These are phyloP conservation scores for Helianthus tuberosus DNA, from an alignment of 129 eudicot species.

Conservation along the genomic window DNA sequence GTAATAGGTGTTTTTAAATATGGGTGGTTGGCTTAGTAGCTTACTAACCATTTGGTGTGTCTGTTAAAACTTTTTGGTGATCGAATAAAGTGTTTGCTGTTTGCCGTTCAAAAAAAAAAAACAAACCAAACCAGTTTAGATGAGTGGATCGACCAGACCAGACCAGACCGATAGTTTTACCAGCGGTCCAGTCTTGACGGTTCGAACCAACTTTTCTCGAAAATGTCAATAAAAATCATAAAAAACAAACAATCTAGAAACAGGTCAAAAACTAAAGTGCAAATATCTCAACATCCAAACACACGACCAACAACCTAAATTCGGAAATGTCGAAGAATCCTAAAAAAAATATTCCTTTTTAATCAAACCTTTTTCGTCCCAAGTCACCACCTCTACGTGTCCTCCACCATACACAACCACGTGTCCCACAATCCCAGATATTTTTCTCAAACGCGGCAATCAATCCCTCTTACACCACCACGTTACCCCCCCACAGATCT, in stretches of 20 bases:
- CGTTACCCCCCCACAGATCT: slow-evolving; percentile 28
- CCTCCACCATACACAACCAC: slow-evolving; percentile 10
- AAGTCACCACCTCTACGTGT: slow-evolving; percentile 34
- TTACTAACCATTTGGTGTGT: too few relatives aligned
- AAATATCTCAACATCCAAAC: slow-evolving; percentile 30
- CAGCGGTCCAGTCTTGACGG: too few relatives aligned
- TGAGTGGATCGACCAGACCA: too few relatives aligned
- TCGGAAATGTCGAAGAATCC: not conserved
- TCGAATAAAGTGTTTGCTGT: too few relatives aligned
- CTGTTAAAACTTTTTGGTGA: too few relatives aligned
- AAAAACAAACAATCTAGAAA: not conserved
- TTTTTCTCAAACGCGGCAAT: slow-evolving; percentile 27
- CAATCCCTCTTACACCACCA: slow-evolving; percentile 30
- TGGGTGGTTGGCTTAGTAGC: too few relatives aligned
- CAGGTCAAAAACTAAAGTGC: slow-evolving; percentile 19
- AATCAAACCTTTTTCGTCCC: slow-evolving; percentile 11
- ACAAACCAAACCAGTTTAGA: too few relatives aligned
- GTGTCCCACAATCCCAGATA: slow-evolving; percentile 32
- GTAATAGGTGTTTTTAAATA: too few relatives aligned
- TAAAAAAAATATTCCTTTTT: slow-evolving; percentile 4
- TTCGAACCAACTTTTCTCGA: too few relatives aligned
- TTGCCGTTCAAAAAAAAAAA: too few relatives aligned
- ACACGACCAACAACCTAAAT: slow-evolving; percentile 11
- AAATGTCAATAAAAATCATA: too few relatives aligned
- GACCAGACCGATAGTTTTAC: too few relatives aligned